phyloP scores from a whole-genome alignment of 140 eudicot species.

The Bidens hawaiensis region DNA sequence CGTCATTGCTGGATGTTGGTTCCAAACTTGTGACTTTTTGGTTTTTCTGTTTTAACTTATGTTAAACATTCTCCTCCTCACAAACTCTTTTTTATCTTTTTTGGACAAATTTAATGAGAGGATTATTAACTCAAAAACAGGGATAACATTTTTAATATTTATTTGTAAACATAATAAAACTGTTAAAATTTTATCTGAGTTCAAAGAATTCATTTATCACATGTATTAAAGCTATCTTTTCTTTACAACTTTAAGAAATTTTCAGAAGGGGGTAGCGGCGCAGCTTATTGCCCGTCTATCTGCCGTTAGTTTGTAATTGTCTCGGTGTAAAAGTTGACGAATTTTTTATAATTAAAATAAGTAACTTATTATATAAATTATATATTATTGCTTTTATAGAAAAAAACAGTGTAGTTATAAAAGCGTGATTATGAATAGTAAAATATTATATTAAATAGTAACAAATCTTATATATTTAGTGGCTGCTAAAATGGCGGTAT shows the following conservation, averaged over 20 bases:
- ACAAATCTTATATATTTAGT: too few relatives aligned
- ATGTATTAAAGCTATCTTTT: background rate
- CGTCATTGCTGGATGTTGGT: slow-evolving; percentile 24
- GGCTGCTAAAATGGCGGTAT: too few relatives aligned
- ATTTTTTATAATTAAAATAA: too few relatives aligned
- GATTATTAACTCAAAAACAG: background rate
- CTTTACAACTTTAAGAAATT: background rate
- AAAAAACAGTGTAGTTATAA: background rate
- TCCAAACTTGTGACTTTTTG: slow-evolving; percentile 23
- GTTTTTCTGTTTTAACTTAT: slow-evolving; percentile 4
- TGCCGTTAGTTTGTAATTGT: too few relatives aligned
- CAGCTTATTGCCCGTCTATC: too few relatives aligned
- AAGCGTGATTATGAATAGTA: background rate
- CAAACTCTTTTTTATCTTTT: background rate
- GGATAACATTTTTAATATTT: background rate
- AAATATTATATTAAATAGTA: background rate
- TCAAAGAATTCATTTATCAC: background rate
- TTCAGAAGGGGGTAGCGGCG: too few relatives aligned
- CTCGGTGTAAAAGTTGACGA: too few relatives aligned
- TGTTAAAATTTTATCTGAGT: background rate
- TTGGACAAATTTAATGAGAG: background rate
- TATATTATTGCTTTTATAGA: background rate
- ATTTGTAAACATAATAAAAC: background rate
- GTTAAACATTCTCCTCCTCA: background rate
- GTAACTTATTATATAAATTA: too few relatives aligned